These are phyloP conservation scores for Pseudovirgaria hyperparasitica DNA, from an alignment of 2,329 filamentous ascomycete species.

Conservation along the genomic window DNA sequence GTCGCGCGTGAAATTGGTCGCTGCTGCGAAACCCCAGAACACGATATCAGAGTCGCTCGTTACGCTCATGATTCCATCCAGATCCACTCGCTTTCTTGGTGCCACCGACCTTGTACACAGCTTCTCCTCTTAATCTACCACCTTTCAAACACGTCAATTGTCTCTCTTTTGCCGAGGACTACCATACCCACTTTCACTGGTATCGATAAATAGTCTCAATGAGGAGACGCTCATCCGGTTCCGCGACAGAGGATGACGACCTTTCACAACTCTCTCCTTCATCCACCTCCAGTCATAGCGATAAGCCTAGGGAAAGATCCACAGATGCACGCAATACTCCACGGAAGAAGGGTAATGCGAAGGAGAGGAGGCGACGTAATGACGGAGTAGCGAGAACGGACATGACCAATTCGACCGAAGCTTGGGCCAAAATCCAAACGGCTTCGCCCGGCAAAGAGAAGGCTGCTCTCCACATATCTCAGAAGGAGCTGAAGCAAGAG, in stretches of 20 bases:
- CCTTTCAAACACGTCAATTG: background rate
- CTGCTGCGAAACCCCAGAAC: no score
- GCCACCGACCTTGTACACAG: slow-evolving; percentile 3
- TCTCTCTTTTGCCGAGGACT: slow-evolving; percentile 2
- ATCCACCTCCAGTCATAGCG: slow-evolving; percentile 9
- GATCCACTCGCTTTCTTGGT: background rate
- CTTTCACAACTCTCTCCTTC: slow-evolving; percentile 6
- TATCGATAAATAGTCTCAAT: no score
- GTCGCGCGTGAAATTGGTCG: no score
- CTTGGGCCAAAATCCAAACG: slow-evolving; percentile 6
- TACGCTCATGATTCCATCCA: slow-evolving; percentile 1
- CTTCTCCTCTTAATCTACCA: slow-evolving; percentile 1
- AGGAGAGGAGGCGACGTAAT: slow-evolving; percentile 9
- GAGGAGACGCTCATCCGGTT: slow-evolving; percentile 27
- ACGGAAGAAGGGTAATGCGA: slow-evolving; percentile 4
- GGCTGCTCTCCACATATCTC: slow-evolving; percentile 9
- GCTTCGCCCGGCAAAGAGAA: slow-evolving; percentile 11
- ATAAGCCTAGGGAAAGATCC: slow-evolving; percentile 6
- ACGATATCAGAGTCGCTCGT: no score
- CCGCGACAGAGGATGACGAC: slow-evolving; percentile 26
- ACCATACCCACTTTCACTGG: no score
- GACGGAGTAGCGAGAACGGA: slow-evolving; percentile 7
- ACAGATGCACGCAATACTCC: slow-evolving; percentile 4
- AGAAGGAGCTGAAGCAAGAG: slow-evolving; percentile 18
- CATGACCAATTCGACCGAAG: slow-evolving; percentile 6